Evolutionary conservation across 2,329 filamentous ascomycete genomes (phyloP).

Genomic region (Colletotrichum somersetense): DNA sequence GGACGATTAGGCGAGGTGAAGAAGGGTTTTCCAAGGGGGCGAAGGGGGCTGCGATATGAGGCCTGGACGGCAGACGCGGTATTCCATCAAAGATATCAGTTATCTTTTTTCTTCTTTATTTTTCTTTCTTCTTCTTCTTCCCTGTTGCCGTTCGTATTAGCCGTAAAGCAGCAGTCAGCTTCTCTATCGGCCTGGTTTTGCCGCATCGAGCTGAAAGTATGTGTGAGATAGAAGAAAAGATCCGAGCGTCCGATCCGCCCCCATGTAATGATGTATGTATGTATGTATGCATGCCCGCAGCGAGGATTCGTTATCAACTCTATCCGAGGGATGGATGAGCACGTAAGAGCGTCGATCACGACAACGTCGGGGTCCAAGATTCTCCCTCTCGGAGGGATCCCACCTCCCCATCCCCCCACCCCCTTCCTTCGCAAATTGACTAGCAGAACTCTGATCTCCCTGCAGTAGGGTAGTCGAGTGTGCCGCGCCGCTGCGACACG

Average conservation of each 20-base stretch:
- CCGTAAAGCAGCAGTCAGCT: neutral
- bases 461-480: slow-evolving; percentile 6
- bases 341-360: neutral
- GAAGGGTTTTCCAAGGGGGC: neutral
- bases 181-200: neutral
- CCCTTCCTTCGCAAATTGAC: neutral
- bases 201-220: neutral
- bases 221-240: neutral
- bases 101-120: neutral
- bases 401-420: neutral
- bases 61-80: neutral
- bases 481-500: neutral
- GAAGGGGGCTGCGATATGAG: neutral
- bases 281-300: neutral
- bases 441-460: neutral
- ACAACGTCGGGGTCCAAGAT: neutral
- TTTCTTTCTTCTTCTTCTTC: too few relatives aligned
- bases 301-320: neutral
- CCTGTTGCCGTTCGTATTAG: neutral
- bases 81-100: neutral
- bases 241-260: neutral
- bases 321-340: neutral
- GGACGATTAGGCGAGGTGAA: neutral
- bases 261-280: too few relatives aligned
- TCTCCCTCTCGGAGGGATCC: neutral